Evolutionary conservation across 2,329 filamentous ascomycete genomes (phyloP), one percentile per base, ranked within the genome.

Genomic region (Microascus cirrosus): DNA sequence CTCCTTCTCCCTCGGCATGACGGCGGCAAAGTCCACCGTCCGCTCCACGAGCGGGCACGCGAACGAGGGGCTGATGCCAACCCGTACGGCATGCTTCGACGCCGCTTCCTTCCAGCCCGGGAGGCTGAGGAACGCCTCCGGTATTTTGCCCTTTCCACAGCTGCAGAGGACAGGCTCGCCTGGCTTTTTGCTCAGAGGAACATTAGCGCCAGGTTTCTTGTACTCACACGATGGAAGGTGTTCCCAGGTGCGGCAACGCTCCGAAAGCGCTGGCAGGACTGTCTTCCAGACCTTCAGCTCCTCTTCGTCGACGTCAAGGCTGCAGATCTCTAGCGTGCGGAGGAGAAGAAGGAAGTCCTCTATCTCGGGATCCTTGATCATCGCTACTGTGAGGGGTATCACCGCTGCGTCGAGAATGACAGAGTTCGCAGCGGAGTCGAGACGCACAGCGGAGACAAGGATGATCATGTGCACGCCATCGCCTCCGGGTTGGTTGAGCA

Each of bases 31-130:
- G 24, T 73, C 69, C 0, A 73, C 60, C 22, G 73, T 62, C 25
- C 74, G 66, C 62, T 79, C 77, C 1, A 76, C 71, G 11, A 73
- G 69, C 0, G 71, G 70, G 24, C 71, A 70, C 10, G 77, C 68
- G 63, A 75, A 86, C 0, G 71, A 68, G 0, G 80, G 80, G 58
- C 81, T 84, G 62, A 86, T 80, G 4, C 80, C 81, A 6, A 82
- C 70, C 6, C 84, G 75, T 32, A 83, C 80, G 32, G 77, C 73
- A 54, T 74, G 68, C 57, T 70, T 65, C 1, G 69, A 57, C 25
- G 55, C 68, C 12, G 71, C 72, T 10, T 64, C 68, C 0, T 77
- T 70, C 71, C 77, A 77, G 20, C 72, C 70, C 0, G 76, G 75
- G 7, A 79, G 54, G 3, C 64, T 58, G 45, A 73, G 61, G 57